Evolutionary conservation across 345 rosid genomes (phyloP), one percentile per base, ranked within the genome.

Genomic region (Adansonia digitata): DNA sequence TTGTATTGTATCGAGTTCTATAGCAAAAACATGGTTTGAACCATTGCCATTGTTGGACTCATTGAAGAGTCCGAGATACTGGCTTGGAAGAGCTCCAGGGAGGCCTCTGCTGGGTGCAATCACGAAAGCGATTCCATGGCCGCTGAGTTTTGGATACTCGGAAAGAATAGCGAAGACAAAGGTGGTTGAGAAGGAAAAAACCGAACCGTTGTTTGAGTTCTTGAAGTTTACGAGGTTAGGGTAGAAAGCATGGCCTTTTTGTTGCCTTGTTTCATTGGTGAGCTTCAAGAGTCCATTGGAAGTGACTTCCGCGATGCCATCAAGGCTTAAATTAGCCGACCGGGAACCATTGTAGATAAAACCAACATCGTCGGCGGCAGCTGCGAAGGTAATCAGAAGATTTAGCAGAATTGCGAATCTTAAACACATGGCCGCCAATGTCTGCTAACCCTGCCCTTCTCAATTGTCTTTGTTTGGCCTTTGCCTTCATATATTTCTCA

Each of bases 161-260:
- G 97, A 72, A 6, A 75, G 60, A n/a, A 93, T 91, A 0, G 82
- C 88, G 37, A 90, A 92, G 63, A 88, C 78, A 74, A 89, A 90
- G 60, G 89, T 77, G 69, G 91, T 17, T 2, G 92, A 82, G 85
- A 90, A 90, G 64, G 89, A 78, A 78, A 75, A 26, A 63, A 69
- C 83, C 2, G 72, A 22, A 53, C 77, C 75, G 59, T 74, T 60
- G 37, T 83, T 6, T 0, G 89, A 78, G 74, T 78, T 84, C 79
- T 85, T 87, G 85, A 92, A 73, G 3, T 13, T 0, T 7, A 82
- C 12, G 0, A 69, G 79, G 5, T 57, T 14, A 10, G 77, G 84
- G 63, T 83, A 82, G 67, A 92, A 92, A 75, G 88, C 89, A 61
- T 86, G 90, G n/a, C 90, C 87, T 2, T 6, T 31, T 45, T 31